These are phyloP conservation scores for Mycena indigotica DNA, from an alignment of 768 basidiomycete species.

Conservation along the genomic window DNA sequence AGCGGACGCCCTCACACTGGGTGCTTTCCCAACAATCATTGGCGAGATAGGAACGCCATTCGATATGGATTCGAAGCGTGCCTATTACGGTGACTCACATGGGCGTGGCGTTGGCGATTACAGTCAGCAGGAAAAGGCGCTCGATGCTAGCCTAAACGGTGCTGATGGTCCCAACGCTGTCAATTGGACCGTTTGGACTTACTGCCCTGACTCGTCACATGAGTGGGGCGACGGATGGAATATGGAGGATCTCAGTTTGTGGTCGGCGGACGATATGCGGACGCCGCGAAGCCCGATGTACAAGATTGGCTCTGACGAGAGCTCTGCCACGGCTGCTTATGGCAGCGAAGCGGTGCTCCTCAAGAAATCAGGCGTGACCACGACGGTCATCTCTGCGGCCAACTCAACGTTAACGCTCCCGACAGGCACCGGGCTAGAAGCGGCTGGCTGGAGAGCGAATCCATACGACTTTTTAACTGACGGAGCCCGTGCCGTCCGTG, in stretches of 20 bases:
- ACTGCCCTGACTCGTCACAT: conserved; percentile 80
- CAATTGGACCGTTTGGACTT: conserved; percentile 88
- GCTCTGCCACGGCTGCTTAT: conserved; percentile 7
- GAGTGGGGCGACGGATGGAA: conserved; percentile 97
- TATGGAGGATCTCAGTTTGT: conserved; percentile 90
- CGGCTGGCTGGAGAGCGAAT: conserved; percentile 43
- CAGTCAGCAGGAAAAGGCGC: conserved; percentile 73
- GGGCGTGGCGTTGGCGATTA: conserved; percentile 68
- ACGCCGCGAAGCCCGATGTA: conserved; percentile 25
- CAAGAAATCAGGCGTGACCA: conserved; percentile 10
- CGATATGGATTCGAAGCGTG: conserved; percentile 86
- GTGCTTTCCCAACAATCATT: conserved; percentile 83
- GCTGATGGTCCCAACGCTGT: conserved; percentile 75
- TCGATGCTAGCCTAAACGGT: conserved; percentile 81
- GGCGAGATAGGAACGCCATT: conserved; percentile 96
- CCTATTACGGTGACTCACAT: conserved; percentile 73
- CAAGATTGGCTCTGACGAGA: conserved; percentile 9
- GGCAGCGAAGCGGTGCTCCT: conserved; percentile 19
- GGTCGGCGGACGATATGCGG: conserved; percentile 73
- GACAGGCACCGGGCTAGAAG: conserved; percentile 28
- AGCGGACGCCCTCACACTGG: conserved; percentile 67
- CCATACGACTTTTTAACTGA: conserved; percentile 77
- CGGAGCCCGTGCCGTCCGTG: conserved; percentile 81
- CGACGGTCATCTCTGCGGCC: conserved; percentile 21
- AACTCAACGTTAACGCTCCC: conserved; percentile 41